Evolutionary conservation across 192 early-diverging fungal genomes (phyloP).

Genomic region (Backusella australiensis): DNA sequence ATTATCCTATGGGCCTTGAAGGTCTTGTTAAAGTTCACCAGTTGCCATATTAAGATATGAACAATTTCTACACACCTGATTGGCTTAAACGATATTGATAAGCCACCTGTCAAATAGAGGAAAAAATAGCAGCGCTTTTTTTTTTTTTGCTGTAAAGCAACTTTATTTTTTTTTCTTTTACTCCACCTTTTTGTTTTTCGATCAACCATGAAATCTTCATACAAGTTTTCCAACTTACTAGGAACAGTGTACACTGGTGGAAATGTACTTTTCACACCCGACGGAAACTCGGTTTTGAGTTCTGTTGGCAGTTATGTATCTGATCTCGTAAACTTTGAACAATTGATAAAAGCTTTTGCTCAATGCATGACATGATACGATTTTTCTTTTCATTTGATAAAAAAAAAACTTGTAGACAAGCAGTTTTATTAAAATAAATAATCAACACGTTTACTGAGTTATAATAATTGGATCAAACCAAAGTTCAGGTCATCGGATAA

Average conservation of each 20-base stretch:
- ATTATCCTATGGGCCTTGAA: no score
- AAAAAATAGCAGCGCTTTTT: constrained; percentile 26
- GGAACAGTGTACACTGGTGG: constrained; percentile 97
- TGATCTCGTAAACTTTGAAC: not conserved
- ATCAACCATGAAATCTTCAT: constrained; percentile 29
- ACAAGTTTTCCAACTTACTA: constrained; percentile 91
- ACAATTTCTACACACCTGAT: not conserved
- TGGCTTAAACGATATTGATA: not conserved
- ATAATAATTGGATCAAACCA: no score
- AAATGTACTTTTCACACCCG: constrained; percentile 94
- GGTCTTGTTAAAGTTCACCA: no score
- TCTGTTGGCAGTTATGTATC: constrained; percentile 96
- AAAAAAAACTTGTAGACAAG: no score
- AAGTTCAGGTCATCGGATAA: no score
- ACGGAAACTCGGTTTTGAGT: constrained; percentile 89
- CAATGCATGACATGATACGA: no score
- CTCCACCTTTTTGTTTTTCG: not conserved
- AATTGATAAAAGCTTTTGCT: no score
- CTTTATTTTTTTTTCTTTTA: not conserved
- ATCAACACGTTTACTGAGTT: no score
- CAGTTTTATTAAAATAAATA: no score
- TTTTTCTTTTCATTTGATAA: no score
- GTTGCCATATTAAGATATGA: no score
- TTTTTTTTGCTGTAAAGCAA: constrained; percentile 41
- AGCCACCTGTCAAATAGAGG: constrained; percentile 14